Percentiles rank a stretch among this genome's conserved stretches.
Conservation (phyloP, 139 green algal genomes). For the Gonium pectorale region DNA sequence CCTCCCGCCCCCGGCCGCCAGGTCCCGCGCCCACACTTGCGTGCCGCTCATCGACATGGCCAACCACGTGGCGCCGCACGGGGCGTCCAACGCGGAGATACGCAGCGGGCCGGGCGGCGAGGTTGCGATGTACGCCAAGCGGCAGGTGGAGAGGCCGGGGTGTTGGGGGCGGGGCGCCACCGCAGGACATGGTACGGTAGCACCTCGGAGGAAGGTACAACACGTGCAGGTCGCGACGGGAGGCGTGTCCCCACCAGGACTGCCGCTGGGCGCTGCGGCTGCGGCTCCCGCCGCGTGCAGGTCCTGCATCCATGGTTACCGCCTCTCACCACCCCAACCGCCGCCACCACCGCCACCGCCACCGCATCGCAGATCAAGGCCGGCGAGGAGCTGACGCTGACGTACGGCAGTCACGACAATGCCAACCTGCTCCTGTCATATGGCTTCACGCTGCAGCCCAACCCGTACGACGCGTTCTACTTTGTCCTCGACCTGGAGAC, state of each 20-base stretch:
- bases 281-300: no score
- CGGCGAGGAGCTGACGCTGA: conserved; percentile 52
- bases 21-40: conserved; percentile 41
- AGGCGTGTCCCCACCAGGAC: no score
- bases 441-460: conserved; percentile 62
- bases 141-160: no score
- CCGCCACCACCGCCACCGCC: no score
- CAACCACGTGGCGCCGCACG: conserved; percentile 27
- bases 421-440: conserved; percentile 68
- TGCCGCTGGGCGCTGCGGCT: no score
- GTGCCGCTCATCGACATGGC: conserved; percentile 62
- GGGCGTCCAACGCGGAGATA: conserved; percentile 49
- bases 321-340: no score
- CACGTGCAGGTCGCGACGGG: no score
- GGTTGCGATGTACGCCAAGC: conserved; percentile 50
- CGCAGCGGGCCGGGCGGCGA: conserved; percentile 22
- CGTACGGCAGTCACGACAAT: conserved; percentile 66
- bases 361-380: conserved; percentile 44
- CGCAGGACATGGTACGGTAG: no score
- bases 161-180: no score
- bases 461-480: conserved; percentile 52
- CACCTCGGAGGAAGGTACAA: no score
- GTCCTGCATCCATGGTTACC: no score
- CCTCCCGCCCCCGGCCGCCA: no score
- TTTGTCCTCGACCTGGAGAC: conserved; percentile 47